A percentile compares a stretch with the other conserved stretches of the same genome.
phyloP scores from a whole-genome alignment of 2,329 filamentous ascomycete species.

The Xylariaceae sp. region DNA sequence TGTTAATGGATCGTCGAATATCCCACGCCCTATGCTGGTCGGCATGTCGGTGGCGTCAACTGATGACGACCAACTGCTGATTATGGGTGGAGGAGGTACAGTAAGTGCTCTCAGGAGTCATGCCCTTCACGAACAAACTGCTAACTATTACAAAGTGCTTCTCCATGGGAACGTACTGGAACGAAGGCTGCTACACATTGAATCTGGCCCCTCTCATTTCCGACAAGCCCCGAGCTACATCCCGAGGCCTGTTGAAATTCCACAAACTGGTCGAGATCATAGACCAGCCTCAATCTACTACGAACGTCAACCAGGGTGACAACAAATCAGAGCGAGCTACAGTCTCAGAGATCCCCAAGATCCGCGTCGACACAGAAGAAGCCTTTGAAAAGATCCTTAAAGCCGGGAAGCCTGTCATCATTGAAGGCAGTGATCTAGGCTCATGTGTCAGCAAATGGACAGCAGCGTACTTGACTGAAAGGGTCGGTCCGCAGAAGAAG shows the following conservation, averaged over 20 bases:
- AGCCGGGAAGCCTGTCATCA: conserved; percentile 55
- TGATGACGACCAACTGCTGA: conserved; percentile 46
- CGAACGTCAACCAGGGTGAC: background rate
- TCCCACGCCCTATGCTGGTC: conserved; percentile 59
- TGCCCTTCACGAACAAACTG: background rate
- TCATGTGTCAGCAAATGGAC: conserved; percentile 64
- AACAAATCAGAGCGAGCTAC: conserved; percentile 23
- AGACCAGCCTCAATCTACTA: conserved; percentile 8
- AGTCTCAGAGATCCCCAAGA: conserved; percentile 42
- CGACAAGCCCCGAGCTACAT: background rate
- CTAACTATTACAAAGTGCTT: conserved; percentile 52
- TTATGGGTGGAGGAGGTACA: conserved; percentile 76
- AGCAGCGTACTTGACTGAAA: conserved; percentile 58
- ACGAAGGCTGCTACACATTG: conserved; percentile 43
- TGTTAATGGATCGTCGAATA: background rate
- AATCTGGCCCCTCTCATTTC: background rate
- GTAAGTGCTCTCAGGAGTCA: conserved; percentile 3
- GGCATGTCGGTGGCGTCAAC: conserved; percentile 56
- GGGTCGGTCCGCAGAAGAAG: conserved; percentile 56
- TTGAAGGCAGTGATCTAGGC: conserved; percentile 63
- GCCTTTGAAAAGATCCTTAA: conserved; percentile 58
- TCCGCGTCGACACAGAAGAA: conserved; percentile 45
- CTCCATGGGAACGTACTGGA: conserved; percentile 86
- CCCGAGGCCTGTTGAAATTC: conserved; percentile 14
- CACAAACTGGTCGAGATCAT: conserved; percentile 21